Conservation (phyloP, 139 green algal species). For the Chlorella sorokiniana region DNA sequence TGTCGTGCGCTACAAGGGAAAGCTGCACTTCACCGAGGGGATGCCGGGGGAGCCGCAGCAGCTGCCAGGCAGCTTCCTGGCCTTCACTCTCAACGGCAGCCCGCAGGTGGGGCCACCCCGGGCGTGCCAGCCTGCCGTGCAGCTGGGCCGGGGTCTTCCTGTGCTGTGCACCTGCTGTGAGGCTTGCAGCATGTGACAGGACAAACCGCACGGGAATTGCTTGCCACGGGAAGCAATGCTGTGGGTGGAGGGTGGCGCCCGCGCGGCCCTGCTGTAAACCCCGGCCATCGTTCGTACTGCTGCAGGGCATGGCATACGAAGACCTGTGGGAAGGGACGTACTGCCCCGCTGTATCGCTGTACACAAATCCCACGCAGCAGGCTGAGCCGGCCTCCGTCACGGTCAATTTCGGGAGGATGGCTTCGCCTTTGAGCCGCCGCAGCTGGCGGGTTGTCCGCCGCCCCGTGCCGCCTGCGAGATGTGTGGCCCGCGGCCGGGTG, state of each 20-base stretch:
- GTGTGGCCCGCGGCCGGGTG: no score
- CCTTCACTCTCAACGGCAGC: slow-evolving; percentile 75
- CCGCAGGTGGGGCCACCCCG: slow-evolving; percentile 56
- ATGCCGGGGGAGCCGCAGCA: slow-evolving; percentile 37
- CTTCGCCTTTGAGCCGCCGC: slow-evolving; percentile 15
- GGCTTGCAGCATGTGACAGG: no score
- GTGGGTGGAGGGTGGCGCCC: no score
- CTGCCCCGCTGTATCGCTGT: slow-evolving; percentile 81
- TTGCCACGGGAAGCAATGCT: no score
- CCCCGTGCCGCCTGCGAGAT: no score
- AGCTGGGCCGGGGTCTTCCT: background rate
- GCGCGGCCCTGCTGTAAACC: no score
- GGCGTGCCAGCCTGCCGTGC: no score
- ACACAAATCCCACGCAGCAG: slow-evolving; percentile 65
- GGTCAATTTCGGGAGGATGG: slow-evolving; percentile 72
- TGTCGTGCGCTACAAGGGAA: slow-evolving; percentile 54
- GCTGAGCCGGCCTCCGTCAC: slow-evolving; percentile 57
- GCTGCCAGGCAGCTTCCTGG: slow-evolving; percentile 62
- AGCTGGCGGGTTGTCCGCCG: slow-evolving; percentile 38
- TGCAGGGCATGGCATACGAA: slow-evolving; percentile 17
- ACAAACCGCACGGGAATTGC: no score
- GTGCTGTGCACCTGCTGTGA: background rate
- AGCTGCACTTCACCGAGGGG: slow-evolving; percentile 55
- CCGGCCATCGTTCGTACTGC: background rate
- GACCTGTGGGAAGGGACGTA: slow-evolving; percentile 82